phyloP scores from a whole-genome alignment of 164 flowering plant genomes.

The Amborella trichopoda region DNA sequence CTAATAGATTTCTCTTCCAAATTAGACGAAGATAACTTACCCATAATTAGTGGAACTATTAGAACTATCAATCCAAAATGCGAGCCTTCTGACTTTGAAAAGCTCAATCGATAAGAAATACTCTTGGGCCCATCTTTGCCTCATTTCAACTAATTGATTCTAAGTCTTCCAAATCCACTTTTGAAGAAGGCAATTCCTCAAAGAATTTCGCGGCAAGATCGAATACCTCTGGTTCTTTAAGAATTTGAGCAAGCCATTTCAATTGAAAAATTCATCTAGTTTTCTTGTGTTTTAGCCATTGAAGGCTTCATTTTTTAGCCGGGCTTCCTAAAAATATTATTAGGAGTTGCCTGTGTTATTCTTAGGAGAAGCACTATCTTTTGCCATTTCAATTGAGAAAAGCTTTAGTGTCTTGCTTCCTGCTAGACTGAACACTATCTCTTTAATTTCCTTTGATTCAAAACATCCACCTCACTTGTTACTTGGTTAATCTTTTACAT shows the following conservation, averaged over 20 bases:
- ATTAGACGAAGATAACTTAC: background rate
- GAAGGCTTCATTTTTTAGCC: constrained; percentile 69
- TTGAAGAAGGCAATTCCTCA: constrained; percentile 66
- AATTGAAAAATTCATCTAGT: constrained; percentile 67
- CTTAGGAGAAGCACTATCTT: constrained; percentile 51
- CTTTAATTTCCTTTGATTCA: too few relatives aligned
- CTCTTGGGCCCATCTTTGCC: constrained; percentile 24
- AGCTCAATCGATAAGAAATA: constrained; percentile 76
- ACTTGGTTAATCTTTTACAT: too few relatives aligned
- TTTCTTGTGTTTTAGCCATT: constrained; percentile 87
- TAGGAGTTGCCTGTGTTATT: constrained; percentile 65
- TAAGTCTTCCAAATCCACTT: constrained; percentile 36
- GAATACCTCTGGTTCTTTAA: constrained; percentile 67
- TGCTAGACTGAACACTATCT: too few relatives aligned
- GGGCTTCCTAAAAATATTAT: constrained; percentile 84
- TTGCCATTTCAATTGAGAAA: constrained; percentile 88
- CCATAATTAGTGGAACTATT: constrained; percentile 2
- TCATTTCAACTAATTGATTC: constrained; percentile 20
- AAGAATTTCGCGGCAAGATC: constrained; percentile 60
- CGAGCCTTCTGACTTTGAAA: constrained; percentile 41
- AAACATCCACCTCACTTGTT: too few relatives aligned
- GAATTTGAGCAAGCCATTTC: constrained; percentile 60
- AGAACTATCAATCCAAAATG: constrained; percentile 22
- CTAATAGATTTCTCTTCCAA: constrained; percentile 16
- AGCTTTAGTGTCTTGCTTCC: too few relatives aligned